These are phyloP conservation scores for Ilyonectria sp. DNA, from an alignment of 2,329 filamentous ascomycete genomes.

Conservation along the genomic window DNA sequence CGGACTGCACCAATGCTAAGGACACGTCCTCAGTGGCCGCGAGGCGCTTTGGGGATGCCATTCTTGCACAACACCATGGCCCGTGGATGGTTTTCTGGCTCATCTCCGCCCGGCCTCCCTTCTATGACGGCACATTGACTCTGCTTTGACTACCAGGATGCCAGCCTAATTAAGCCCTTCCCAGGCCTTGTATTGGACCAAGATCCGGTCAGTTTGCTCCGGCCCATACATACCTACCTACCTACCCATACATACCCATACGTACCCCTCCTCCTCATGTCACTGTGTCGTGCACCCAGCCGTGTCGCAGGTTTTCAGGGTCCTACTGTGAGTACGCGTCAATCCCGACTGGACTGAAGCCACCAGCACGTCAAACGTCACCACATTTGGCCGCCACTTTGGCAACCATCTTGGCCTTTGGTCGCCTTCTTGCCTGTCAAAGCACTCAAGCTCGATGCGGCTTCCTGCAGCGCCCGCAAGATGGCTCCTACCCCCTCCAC, in stretches of 20 bases:
- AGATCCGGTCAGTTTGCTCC: constrained; percentile 45
- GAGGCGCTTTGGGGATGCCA: constrained; percentile 37
- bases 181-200: constrained; percentile 6
- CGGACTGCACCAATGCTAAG: neutral
- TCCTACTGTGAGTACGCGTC: constrained; percentile 10
- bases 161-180: constrained; percentile 19
- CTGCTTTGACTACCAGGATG: constrained; percentile 18
- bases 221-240: constrained; percentile 29
- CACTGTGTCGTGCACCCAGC: neutral
- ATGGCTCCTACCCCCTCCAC: neutral
- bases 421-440: neutral
- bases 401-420: no score
- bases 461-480: constrained; percentile 8
- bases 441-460: neutral
- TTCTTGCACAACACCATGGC: constrained; percentile 47
- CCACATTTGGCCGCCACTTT: neutral
- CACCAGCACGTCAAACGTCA: constrained; percentile 22
- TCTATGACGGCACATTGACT: constrained; percentile 39
- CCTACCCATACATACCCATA: neutral
- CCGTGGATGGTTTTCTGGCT: constrained; percentile 37
- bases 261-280: constrained; percentile 12
- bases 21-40: neutral
- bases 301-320: constrained; percentile 18
- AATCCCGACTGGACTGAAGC: constrained; percentile 5
- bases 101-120: constrained; percentile 31